Conservation (phyloP, 257 asterid genomes). For the Petunia secreta region DNA sequence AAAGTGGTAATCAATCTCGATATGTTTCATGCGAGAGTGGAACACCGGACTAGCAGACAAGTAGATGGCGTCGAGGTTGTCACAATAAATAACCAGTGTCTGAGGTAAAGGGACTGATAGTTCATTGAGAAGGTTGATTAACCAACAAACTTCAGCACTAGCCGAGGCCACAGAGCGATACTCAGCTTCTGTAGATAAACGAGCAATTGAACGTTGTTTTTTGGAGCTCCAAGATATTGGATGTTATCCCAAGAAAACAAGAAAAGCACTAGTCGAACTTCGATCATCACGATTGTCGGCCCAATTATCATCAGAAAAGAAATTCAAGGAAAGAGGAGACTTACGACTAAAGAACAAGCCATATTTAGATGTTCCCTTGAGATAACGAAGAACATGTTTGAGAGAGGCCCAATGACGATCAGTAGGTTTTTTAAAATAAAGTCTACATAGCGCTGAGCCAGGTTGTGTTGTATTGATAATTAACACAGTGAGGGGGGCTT, state of each 20-base stretch:
- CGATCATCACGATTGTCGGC: background rate
- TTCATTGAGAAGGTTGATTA: background rate
- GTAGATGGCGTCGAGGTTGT: background rate
- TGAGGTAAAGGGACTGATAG: no score
- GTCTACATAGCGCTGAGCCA: no score
- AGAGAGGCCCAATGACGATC: background rate
- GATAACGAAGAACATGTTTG: background rate
- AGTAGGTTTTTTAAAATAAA: background rate
- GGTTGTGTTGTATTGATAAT: no score
- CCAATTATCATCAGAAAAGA: slow-evolving; percentile 10
- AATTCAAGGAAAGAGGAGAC: background rate
- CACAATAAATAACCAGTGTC: background rate
- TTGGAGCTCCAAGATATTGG: background rate
- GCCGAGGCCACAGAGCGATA: background rate
- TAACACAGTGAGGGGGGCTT: no score
- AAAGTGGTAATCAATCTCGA: background rate
- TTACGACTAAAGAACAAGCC: background rate
- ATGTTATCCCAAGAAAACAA: background rate
- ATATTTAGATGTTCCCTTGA: background rate
- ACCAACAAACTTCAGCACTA: background rate
- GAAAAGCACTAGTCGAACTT: background rate
- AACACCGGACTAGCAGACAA: background rate
- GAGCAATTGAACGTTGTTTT: no score
- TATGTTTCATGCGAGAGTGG: slow-evolving; percentile 1
- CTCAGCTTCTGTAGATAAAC: no score